Percentiles rank a stretch among this genome's conserved stretches.
Evolutionary conservation across 352 stramenopile genomes (phyloP).

Genomic region (Blastocystis sp.): DNA sequence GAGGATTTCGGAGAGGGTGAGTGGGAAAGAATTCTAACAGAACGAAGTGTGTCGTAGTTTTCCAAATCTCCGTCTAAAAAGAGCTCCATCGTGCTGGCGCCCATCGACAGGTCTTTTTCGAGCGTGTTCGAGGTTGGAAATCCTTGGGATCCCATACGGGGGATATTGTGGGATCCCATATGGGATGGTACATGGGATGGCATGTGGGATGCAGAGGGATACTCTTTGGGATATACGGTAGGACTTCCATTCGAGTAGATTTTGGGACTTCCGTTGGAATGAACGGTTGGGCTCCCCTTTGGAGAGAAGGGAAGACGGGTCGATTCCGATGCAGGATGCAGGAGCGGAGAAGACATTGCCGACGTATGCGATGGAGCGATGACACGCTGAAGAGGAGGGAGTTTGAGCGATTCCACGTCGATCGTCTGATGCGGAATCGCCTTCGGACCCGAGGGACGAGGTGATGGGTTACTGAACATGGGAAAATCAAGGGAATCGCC

Average conservation of each 20-base stretch:
- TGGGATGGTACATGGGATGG: no score
- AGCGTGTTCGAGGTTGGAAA: not conserved
- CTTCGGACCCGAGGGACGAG: not conserved
- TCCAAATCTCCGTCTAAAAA: not conserved
- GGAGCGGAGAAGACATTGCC: no score
- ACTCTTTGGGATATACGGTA: no score
- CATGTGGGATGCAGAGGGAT: no score
- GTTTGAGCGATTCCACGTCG: not conserved
- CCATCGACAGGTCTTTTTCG: slow-evolving; percentile 20
- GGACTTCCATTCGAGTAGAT: no score
- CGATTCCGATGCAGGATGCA: no score
- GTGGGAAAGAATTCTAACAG: not conserved
- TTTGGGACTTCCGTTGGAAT: no score
- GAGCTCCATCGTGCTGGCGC: not conserved
- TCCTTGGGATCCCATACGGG: no score
- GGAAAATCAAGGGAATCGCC: slow-evolving; percentile 11
- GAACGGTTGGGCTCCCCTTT: no score
- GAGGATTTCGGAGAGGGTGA: not conserved
- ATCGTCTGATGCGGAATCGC: not conserved
- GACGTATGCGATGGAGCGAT: not conserved
- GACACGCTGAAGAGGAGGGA: not conserved
- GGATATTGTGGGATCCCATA: no score
- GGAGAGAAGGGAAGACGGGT: no score
- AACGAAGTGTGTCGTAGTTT: slow-evolving; percentile 32
- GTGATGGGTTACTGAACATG: not conserved